These are phyloP conservation scores for Parmelia sp. DNA, from an alignment of 495 filamentous ascomycete genomes.

Conservation along the genomic window DNA sequence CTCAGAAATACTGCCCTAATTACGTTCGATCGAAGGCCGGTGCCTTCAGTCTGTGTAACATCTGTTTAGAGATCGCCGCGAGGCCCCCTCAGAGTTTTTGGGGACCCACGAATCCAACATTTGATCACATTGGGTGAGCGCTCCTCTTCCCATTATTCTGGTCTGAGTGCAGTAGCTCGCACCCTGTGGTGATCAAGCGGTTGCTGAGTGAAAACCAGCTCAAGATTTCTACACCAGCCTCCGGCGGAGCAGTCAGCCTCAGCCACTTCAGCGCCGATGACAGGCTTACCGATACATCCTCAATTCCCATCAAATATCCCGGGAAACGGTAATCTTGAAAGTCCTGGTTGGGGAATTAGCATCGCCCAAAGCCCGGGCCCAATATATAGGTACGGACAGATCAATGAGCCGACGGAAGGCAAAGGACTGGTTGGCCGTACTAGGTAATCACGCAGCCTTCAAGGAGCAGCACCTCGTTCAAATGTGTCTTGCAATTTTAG, in stretches of 20 bases:
- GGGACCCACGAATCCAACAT: neutral
- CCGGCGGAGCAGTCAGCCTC: neutral
- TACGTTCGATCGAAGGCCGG: neutral
- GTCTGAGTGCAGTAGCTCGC: neutral
- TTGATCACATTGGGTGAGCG: neutral
- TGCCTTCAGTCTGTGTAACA: neutral
- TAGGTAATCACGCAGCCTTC: neutral
- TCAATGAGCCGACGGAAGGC: neutral
- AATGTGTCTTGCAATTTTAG: neutral
- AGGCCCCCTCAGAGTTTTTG: neutral
- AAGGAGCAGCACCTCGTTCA: neutral
- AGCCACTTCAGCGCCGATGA: neutral
- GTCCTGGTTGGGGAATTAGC: neutral
- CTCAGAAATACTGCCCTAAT: neutral
- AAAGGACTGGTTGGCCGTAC: neutral
- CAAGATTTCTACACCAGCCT: neutral
- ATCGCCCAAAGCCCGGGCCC: neutral
- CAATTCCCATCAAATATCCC: neutral
- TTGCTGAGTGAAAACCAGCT: neutral
- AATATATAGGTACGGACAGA: neutral
- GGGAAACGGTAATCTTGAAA: neutral
- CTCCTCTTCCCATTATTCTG: neutral
- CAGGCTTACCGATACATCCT: neutral
- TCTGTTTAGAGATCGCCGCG: neutral
- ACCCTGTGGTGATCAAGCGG: neutral